phyloP scores from a whole-genome alignment of 2,329 filamentous ascomycete species.

The Aphanoascus verrucosus region DNA sequence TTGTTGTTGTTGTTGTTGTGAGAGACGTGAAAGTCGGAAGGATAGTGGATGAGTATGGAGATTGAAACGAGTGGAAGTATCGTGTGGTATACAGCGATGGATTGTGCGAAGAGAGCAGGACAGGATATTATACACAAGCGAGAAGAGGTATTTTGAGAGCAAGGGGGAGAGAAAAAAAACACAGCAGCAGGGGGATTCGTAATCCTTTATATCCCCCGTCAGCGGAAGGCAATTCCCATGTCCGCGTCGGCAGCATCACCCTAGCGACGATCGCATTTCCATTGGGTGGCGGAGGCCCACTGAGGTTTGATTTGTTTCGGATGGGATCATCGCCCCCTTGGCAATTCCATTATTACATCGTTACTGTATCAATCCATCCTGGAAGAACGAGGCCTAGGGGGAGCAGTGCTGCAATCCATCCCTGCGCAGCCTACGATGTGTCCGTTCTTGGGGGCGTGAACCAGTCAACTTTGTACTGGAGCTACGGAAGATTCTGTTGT shows the following conservation, averaged over 20 bases:
- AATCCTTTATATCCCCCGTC: constrained; percentile 4
- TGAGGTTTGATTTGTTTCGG: constrained; percentile 1
- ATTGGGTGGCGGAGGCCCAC: constrained; percentile 7
- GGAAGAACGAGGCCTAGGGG: not conserved
- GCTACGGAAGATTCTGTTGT: not conserved
- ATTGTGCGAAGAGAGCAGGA: not conserved
- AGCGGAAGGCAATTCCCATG: not conserved
- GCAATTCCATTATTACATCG: not conserved
- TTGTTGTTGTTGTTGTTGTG: not conserved
- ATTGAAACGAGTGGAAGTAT: not conserved
- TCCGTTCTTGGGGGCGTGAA: not conserved
- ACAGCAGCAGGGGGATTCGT: constrained; percentile 7
- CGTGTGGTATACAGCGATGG: not conserved
- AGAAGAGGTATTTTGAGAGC: not conserved
- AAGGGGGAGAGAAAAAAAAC: not conserved
- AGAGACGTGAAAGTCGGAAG: not conserved
- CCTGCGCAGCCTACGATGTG: not conserved
- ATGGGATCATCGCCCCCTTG: constrained; percentile 2
- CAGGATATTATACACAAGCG: constrained; percentile 1
- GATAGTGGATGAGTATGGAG: not conserved
- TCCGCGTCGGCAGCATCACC: not conserved
- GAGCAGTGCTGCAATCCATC: not conserved
- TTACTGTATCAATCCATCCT: not conserved
- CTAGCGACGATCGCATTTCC: not conserved
- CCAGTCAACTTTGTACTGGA: not conserved